A percentile compares a stretch with the other conserved stretches of the same genome.
Evolutionary conservation across 495 filamentous ascomycete species (phyloP).

Genomic region (Staphylotrichum longicolle): DNA sequence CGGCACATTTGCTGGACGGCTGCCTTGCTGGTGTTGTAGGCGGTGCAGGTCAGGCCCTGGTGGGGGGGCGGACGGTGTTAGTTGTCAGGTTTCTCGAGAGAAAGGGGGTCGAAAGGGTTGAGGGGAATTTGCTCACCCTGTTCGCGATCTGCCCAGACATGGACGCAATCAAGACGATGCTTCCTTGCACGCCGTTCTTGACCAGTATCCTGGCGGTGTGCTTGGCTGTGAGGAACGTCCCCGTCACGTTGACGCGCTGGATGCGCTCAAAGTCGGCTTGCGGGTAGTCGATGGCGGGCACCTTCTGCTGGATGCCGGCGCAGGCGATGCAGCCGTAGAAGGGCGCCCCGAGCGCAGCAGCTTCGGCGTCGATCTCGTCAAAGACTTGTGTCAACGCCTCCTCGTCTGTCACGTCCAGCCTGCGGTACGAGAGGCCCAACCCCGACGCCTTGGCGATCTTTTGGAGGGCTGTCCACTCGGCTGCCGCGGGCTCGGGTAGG

Average conservation of each 20-base stretch:
- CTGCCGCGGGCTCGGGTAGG: constrained; percentile 1
- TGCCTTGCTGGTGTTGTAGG: constrained; percentile 10
- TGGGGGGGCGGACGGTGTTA: not conserved
- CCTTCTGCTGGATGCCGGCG: constrained; percentile 8
- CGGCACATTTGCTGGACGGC: constrained; percentile 12
- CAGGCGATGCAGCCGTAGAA: constrained; percentile 1
- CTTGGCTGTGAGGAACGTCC: constrained; percentile 9
- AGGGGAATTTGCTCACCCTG: not conserved
- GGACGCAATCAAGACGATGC: constrained; percentile 5
- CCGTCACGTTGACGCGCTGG: constrained; percentile 5
- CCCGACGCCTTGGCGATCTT: not conserved
- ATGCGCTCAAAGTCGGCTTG: constrained; percentile 9
- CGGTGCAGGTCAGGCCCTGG: constrained; percentile 10
- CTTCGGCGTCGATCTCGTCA: constrained; percentile 5
- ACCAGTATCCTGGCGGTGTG: constrained; percentile 4
- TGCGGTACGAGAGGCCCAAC: not conserved
- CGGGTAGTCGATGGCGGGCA: constrained; percentile 3
- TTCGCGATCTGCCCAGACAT: constrained; percentile 10
- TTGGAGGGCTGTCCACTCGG: constrained; percentile 2
- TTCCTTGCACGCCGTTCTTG: not conserved
- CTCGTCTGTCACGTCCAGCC: constrained; percentile 11
- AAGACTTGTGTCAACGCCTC: not conserved
- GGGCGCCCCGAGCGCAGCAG: not conserved
- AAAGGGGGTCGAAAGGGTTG: too few relatives aligned
- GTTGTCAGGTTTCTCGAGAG: not conserved